These are phyloP conservation scores for Boletus barrowsii DNA, from an alignment of 768 basidiomycete genomes.

Conservation along the genomic window DNA sequence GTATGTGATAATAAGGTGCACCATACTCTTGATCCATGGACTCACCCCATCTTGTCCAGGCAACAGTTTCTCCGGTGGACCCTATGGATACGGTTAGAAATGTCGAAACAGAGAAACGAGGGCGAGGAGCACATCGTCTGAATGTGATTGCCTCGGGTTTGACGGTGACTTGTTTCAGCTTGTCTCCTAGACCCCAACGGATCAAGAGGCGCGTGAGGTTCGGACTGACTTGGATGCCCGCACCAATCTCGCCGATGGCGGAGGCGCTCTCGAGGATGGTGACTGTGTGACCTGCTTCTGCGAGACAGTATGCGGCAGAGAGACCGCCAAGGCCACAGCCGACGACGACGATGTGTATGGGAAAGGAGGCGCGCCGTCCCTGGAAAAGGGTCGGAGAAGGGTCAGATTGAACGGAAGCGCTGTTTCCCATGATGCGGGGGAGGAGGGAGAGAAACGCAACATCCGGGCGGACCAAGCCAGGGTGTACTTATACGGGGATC, in stretches of 20 bases:
- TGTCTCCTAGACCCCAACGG: conserved; percentile 48
- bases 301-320: conserved; percentile 43
- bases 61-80: conserved; percentile 35
- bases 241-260: conserved; percentile 44
- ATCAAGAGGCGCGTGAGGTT: conserved; percentile 46
- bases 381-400: conserved; percentile 13
- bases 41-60: conserved; percentile 36
- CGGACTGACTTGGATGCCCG: conserved; percentile 47
- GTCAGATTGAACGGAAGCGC: background rate
- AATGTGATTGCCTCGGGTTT: conserved; percentile 39
- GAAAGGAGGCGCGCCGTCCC: conserved; percentile 20
- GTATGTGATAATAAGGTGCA: conserved; percentile 33
- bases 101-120: background rate
- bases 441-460: background rate
- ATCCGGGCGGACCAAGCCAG: background rate
- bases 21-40: conserved; percentile 32
- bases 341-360: conserved; percentile 41
- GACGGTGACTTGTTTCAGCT: conserved; percentile 37
- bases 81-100: conserved; percentile 11
- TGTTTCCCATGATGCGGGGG: background rate
- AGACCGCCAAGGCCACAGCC: conserved; percentile 53
- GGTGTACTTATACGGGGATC: background rate
- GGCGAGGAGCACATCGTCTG: conserved; percentile 38
- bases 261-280: conserved; percentile 45
- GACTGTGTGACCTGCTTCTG: conserved; percentile 46